A percentile compares a stretch with the other conserved stretches of the same genome.
Evolutionary conservation across 2,329 filamentous ascomycete genomes (phyloP).

Genomic region (Plectosphaerella sp.): DNA sequence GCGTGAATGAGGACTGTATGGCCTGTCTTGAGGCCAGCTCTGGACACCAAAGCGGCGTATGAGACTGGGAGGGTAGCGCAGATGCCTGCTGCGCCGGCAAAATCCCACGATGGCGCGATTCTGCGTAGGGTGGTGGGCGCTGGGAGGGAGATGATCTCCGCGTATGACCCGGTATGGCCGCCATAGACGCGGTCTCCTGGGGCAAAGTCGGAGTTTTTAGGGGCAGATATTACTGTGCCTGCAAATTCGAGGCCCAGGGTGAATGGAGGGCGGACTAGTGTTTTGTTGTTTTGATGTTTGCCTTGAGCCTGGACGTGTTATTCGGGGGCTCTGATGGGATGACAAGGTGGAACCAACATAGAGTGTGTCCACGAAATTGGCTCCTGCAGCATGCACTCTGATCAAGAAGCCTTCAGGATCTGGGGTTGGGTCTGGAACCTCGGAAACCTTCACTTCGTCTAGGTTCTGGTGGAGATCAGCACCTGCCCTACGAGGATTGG

Average conservation of each 20-base stretch:
- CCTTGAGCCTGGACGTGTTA: constrained; percentile 36
- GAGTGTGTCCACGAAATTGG: constrained; percentile 58
- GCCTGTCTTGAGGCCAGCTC: constrained; percentile 34
- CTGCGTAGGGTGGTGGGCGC: constrained; percentile 27
- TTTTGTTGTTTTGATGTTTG: constrained; percentile 55
- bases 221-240: constrained; percentile 40
- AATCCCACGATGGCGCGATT: constrained; percentile 40
- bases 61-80: constrained; percentile 48
- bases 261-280: constrained; percentile 53
- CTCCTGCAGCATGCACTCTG: constrained; percentile 46
- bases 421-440: constrained; percentile 14
- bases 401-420: constrained; percentile 18
- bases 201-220: constrained; percentile 26
- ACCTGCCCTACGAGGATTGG: too few relatives aligned
- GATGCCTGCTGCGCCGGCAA: constrained; percentile 46
- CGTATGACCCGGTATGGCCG: constrained; percentile 44
- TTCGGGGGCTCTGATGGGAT: neutral
- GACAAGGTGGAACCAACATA: constrained; percentile 29
- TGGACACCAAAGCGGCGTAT: constrained; percentile 42
- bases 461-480: constrained; percentile 8
- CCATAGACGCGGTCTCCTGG: constrained; percentile 52
- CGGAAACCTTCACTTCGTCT: constrained; percentile 17
- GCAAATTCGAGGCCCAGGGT: constrained; percentile 57
- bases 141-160: constrained; percentile 42
- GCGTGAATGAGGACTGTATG: constrained; percentile 51